phyloP scores from a whole-genome alignment of 108 stramenopile genomes.

The Mediolabrus comicus region DNA sequence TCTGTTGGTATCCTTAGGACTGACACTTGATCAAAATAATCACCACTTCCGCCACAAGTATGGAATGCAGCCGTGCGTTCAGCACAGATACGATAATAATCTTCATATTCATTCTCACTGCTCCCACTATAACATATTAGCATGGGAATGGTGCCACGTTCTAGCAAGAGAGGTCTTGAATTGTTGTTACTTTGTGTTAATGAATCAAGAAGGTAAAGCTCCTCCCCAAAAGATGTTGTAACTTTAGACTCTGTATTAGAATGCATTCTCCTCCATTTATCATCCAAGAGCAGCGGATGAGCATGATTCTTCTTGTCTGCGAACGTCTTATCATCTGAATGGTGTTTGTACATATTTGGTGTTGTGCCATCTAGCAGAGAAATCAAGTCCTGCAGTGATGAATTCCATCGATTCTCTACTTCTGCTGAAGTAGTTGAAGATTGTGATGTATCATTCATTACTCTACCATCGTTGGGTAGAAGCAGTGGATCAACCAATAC shows the following conservation, averaged over 20 bases:
- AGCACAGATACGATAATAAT: conserved; percentile 33
- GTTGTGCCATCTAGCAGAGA: conserved; percentile 9
- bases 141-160: conserved; percentile 32
- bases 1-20: conserved; percentile 8
- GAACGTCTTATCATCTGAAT: no score
- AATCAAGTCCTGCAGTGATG: conserved; percentile 24
- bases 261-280: background rate
- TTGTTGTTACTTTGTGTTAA: conserved; percentile 2
- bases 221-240: background rate
- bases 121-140: conserved; percentile 29
- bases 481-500: conserved; percentile 43
- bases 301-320: no score
- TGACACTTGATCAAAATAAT: conserved; percentile 18
- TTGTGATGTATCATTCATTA: background rate
- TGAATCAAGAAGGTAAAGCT: conserved; percentile 16
- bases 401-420: conserved; percentile 12
- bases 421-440: background rate
- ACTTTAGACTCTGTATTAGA: background rate
- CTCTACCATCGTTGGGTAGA: conserved; percentile 38
- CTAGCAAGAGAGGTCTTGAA: conserved; percentile 27
- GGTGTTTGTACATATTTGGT: background rate
- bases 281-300: background rate
- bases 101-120: conserved; percentile 8
- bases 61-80: conserved; percentile 41
- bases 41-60: background rate